Evolutionary conservation across 441 rosid species (phyloP).

Genomic region (Kokia cookei): DNA sequence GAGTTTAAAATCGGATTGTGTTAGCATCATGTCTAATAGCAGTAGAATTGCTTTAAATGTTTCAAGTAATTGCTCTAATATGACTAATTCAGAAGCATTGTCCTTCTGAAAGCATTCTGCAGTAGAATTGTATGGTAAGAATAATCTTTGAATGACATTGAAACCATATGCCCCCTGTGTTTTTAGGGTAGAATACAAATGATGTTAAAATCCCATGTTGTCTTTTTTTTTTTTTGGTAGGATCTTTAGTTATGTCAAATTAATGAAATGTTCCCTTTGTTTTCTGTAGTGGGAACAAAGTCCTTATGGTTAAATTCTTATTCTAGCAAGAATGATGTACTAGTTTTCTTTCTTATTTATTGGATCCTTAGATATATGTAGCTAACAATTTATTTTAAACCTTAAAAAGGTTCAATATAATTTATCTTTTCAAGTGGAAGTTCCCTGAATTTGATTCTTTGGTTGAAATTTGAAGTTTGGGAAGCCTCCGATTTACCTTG

Average conservation of each 20-base stretch:
- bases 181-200: not conserved
- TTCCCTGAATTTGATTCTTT: slow-evolving; percentile 23
- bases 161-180: not conserved
- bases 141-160: not conserved
- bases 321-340: not conserved
- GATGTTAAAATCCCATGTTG: not conserved
- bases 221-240: not conserved
- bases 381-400: not conserved
- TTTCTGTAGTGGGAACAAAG: not conserved
- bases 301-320: not conserved
- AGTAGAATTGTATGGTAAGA: not conserved
- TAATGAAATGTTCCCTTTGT: not conserved
- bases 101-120: not conserved
- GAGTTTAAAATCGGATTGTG: not conserved
- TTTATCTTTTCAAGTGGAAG: not conserved
- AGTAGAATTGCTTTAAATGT: not conserved
- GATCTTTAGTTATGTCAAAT: not conserved
- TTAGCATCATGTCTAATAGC: not conserved
- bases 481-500: not conserved
- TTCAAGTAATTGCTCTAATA: not conserved
- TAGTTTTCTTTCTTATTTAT: not conserved
- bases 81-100: not conserved
- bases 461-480: slow-evolving; percentile 31
- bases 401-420: not conserved
- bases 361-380: not conserved